phyloP scores from a whole-genome alignment of 2,329 filamentous ascomycete genomes.

The Calonectria montana region DNA sequence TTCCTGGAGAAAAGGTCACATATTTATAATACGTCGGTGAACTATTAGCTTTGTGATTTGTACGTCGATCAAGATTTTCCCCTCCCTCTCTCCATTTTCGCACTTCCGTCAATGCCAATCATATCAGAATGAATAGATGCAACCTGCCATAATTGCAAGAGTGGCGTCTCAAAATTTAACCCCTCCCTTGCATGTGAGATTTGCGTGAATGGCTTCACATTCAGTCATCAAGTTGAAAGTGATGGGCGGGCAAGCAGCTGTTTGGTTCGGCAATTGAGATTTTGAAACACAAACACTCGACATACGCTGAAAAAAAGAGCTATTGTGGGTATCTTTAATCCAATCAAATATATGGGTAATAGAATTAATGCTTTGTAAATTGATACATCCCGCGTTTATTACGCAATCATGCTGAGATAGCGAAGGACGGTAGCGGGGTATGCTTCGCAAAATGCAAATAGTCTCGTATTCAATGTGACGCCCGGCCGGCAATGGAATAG shows the following conservation, averaged over 20 bases:
- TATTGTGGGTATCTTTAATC: not conserved
- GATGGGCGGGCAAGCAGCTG: not conserved
- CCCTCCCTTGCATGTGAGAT: not conserved
- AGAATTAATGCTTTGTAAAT: not conserved
- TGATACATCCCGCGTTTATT: not conserved
- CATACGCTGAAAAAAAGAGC: not conserved
- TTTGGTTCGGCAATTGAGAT: not conserved
- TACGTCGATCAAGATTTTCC: not conserved
- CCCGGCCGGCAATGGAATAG: not conserved
- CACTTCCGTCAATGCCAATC: not conserved
- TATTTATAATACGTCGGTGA: not conserved
- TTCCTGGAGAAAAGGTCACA: not conserved
- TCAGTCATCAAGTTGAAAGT: not conserved
- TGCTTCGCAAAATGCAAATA: not conserved
- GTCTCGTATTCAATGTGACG: not conserved
- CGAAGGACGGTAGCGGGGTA: not conserved
- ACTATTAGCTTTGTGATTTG: not conserved
- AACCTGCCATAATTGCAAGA: not conserved
- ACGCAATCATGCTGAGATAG: not conserved
- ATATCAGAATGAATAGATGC: not conserved
- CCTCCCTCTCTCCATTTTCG: too few relatives aligned
- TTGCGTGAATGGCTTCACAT: not conserved
- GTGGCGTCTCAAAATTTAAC: too few relatives aligned
- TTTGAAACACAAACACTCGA: not conserved
- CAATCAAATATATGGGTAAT: not conserved